These are phyloP conservation scores for Coniosporium tulheliwenetii DNA, from an alignment of 2,329 filamentous ascomycete genomes.

Conservation along the genomic window DNA sequence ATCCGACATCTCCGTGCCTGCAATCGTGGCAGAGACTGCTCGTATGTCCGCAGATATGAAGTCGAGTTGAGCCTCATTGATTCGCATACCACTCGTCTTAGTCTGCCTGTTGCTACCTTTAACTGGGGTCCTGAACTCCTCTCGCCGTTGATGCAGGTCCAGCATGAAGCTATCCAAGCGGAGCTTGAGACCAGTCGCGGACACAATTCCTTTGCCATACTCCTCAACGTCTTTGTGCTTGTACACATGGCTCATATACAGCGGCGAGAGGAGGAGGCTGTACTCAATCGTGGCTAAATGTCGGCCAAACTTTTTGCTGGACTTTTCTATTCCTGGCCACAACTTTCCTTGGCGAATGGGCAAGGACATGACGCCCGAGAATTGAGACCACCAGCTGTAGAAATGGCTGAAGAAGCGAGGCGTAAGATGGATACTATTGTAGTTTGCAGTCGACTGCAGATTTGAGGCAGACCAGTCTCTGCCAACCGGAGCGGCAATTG, in stretches of 20 bases:
- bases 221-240: conserved; percentile 95
- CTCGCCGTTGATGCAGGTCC: conserved; percentile 83
- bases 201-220: conserved; percentile 60
- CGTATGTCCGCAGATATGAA: conserved; percentile 82
- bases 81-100: conserved; percentile 83
- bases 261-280: conserved; percentile 75
- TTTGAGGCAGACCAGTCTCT: conserved; percentile 72
- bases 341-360: conserved; percentile 84
- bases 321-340: conserved; percentile 87
- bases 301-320: conserved; percentile 94
- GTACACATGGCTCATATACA: conserved; percentile 95
- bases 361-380: conserved; percentile 85
- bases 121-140: conserved; percentile 74
- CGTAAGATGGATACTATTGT: conserved; percentile 90
- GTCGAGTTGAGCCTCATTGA: conserved; percentile 87
- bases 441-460: conserved; percentile 66
- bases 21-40: conserved; percentile 82
- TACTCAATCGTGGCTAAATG: conserved; percentile 99
- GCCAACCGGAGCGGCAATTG: conserved; percentile 72
- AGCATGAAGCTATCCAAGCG: conserved; percentile 95
- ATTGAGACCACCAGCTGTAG: conserved; percentile 94
- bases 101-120: conserved; percentile 54
- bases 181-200: conserved; percentile 91
- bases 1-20: conserved; percentile 62
- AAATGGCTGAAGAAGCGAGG: conserved; percentile 98